Evolutionary conservation across 2,329 filamentous ascomycete species (phyloP).

Genomic region (Aspergillus sp.): DNA sequence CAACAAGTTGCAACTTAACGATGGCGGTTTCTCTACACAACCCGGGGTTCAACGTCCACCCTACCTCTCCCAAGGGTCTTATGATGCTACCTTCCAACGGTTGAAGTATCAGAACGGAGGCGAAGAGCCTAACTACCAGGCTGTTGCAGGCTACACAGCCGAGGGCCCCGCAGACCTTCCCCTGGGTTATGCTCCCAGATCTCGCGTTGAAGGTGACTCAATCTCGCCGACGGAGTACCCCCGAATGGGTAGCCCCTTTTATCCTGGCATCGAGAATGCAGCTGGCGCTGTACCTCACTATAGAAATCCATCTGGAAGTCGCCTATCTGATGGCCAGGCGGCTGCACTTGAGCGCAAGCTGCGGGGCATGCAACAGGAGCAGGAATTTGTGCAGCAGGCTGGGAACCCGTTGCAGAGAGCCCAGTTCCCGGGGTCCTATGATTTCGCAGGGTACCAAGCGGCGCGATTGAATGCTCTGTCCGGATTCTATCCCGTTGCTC

Average conservation of each 20-base stretch:
- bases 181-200: conserved; percentile 30
- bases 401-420: conserved; percentile 25
- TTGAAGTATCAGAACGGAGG: conserved; percentile 34
- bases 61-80: conserved; percentile 30
- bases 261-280: conserved; percentile 42
- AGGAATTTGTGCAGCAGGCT: conserved; percentile 25
- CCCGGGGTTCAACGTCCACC: conserved; percentile 19
- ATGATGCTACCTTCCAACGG: conserved; percentile 44
- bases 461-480: conserved; percentile 30
- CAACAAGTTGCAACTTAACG: conserved; percentile 31
- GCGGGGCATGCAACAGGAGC: conserved; percentile 42
- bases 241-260: conserved; percentile 42
- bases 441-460: conserved; percentile 27
- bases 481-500: conserved; percentile 31
- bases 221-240: conserved; percentile 44
- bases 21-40: conserved; percentile 30
- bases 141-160: conserved; percentile 17
- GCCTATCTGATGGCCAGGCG: conserved; percentile 40
- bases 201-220: conserved; percentile 41
- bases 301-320: conserved; percentile 40
- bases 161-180: conserved; percentile 27
- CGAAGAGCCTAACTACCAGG: conserved; percentile 26
- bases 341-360: conserved; percentile 47
- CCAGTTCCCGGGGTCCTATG: conserved; percentile 27
- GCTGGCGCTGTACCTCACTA: conserved; percentile 32